phyloP scores from a whole-genome alignment of 768 basidiomycete species.

The Peribolospora baueri region DNA sequence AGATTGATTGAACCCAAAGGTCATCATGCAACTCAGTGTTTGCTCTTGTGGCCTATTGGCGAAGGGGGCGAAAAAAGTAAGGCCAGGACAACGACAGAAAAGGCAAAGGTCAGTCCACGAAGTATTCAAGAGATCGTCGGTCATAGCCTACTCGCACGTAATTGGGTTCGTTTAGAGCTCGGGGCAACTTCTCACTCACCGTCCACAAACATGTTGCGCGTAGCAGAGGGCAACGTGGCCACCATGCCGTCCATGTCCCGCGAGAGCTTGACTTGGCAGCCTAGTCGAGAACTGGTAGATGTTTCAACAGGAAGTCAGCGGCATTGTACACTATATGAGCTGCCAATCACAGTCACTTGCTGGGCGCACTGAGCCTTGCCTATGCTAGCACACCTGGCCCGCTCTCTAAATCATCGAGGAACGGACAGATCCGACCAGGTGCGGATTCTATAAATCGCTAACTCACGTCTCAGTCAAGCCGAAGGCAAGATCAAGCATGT shows the following conservation, averaged over 20 bases:
- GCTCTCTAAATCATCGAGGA: background rate
- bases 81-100: too few species aligned
- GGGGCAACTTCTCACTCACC: constrained; percentile 24
- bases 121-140: too few species aligned
- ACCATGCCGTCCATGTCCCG: constrained; percentile 62
- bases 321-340: background rate
- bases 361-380: too few species aligned
- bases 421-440: background rate
- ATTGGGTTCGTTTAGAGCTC: constrained; percentile 11
- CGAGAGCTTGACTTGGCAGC: constrained; percentile 38
- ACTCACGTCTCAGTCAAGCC: constrained; percentile 72
- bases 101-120: too few species aligned
- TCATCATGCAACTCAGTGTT: too few species aligned
- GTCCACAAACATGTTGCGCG: constrained; percentile 92
- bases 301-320: background rate
- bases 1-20: too few species aligned
- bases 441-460: background rate
- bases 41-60: too few species aligned
- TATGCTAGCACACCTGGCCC: too few species aligned
- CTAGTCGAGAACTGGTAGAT: constrained; percentile 24
- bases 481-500: constrained; percentile 95
- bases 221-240: constrained; percentile 66
- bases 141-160: too few species aligned
- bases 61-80: too few species aligned
- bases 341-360: background rate